These are phyloP conservation scores for Naganishia onofrii DNA, from an alignment of 768 basidiomycete genomes.

Conservation along the genomic window DNA sequence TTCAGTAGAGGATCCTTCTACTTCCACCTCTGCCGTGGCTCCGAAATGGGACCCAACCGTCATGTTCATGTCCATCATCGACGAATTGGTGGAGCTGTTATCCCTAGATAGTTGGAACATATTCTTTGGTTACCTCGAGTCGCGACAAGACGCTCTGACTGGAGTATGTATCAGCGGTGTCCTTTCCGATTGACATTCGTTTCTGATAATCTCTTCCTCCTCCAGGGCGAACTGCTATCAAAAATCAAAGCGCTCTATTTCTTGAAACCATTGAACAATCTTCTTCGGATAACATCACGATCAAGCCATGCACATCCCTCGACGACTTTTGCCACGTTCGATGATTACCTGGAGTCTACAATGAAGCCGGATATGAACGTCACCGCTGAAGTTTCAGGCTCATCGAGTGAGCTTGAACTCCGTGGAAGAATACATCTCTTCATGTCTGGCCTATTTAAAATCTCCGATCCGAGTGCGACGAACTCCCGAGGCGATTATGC, in stretches of 20 bases:
- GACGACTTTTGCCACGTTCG: conserved; percentile 14
- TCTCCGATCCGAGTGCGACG: conserved; percentile 15
- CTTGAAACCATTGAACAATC: conserved; percentile 16
- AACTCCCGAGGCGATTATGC: conserved; percentile 13
- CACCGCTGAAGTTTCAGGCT: not conserved
- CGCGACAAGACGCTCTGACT: not conserved
- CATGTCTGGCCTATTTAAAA: conserved; percentile 13
- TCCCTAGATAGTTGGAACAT: conserved; percentile 22
- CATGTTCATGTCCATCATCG: conserved; percentile 24
- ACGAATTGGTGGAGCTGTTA: conserved; percentile 15
- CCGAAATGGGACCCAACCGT: conserved; percentile 17
- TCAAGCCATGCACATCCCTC: conserved; percentile 21
- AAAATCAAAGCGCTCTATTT: conserved; percentile 6
- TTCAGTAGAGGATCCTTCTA: not conserved
- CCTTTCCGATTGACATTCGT: no score
- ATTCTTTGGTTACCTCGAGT: conserved; percentile 16
- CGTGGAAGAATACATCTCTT: conserved; percentile 20
- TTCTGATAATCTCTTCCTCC: not conserved
- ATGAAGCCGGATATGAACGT: not conserved
- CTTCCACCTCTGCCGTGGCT: not conserved
- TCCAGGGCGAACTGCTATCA: conserved; percentile 5
- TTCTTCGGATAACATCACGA: conserved; percentile 22
- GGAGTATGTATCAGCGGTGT: not conserved
- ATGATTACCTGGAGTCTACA: conserved; percentile 11
- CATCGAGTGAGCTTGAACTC: conserved; percentile 11